Evolutionary conservation across 768 basidiomycete genomes (phyloP).

Genomic region (Leccinum pellstonianum): DNA sequence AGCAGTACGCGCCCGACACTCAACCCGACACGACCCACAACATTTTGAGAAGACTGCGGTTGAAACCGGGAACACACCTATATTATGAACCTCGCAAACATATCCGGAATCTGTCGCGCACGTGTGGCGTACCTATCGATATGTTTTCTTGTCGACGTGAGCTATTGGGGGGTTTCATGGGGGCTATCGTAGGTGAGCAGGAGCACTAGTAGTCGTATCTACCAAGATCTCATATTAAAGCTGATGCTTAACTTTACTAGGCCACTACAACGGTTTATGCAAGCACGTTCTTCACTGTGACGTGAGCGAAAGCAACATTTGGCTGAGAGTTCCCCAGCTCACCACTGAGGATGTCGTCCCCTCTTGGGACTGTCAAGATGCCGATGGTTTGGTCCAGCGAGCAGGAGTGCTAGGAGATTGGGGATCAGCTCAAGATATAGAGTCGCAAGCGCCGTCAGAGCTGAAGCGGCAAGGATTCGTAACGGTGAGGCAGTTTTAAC

Average conservation of each 20-base stretch:
- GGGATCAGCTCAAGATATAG: background rate
- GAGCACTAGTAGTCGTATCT: background rate
- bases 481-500: background rate
- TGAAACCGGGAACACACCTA: too few relatives aligned
- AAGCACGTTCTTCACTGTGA: background rate
- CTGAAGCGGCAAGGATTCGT: background rate
- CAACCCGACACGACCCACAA: background rate
- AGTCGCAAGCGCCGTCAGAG: background rate
- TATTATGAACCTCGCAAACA: background rate
- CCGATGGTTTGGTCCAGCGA: background rate
- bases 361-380: background rate
- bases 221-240: background rate
- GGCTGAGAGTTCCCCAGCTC: background rate
- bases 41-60: background rate
- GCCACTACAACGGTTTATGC: background rate
- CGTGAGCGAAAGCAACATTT: background rate
- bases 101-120: background rate
- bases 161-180: background rate
- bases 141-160: background rate
- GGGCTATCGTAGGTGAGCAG: background rate
- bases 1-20: too few relatives aligned
- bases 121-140: background rate
- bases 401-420: background rate
- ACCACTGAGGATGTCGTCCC: background rate
- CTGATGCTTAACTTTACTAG: background rate